Evolutionary conservation across 208 protist species (phyloP).

Genomic region (Crithidia acanthocephali): DNA sequence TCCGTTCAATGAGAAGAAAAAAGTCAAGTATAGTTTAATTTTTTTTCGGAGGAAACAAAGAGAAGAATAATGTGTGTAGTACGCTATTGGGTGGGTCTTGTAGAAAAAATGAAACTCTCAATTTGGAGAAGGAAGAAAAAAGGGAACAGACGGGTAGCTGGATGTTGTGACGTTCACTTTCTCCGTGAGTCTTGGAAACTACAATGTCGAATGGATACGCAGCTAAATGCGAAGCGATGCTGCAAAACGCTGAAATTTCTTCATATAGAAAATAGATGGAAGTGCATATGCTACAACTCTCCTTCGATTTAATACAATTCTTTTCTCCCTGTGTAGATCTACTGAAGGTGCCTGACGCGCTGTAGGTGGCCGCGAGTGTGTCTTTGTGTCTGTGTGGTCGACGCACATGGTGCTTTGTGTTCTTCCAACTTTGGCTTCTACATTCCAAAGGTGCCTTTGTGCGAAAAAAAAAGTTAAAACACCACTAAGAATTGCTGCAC

Average conservation of each 20-base stretch:
- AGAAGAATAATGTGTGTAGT: background rate
- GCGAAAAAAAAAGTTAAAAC: background rate
- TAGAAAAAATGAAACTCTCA: too few species aligned
- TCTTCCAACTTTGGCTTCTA: slow-evolving; percentile 6
- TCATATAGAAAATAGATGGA: background rate
- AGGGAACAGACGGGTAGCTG: too few species aligned
- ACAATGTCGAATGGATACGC: too few species aligned
- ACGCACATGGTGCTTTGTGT: background rate
- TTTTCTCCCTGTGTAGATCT: background rate
- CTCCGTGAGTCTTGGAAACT: too few species aligned
- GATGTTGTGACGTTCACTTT: too few species aligned
- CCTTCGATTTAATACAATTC: background rate
- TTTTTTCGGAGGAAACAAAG: too few species aligned
- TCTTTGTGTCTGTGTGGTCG: background rate
- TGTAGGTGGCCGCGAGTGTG: background rate
- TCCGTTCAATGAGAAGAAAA: too few species aligned
- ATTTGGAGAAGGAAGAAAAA: background rate
- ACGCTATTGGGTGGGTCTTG: background rate
- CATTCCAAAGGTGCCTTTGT: slow-evolving; percentile 1
- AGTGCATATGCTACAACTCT: background rate
- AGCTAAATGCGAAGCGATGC: background rate
- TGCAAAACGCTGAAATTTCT: background rate
- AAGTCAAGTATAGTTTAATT: too few species aligned
- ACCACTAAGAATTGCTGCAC: background rate
- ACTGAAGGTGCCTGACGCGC: background rate